Percentiles rank a stretch among this genome's conserved stretches.
Conservation (phyloP, 352 stramenopile genomes). For the Phytophthora cactorum region DNA sequence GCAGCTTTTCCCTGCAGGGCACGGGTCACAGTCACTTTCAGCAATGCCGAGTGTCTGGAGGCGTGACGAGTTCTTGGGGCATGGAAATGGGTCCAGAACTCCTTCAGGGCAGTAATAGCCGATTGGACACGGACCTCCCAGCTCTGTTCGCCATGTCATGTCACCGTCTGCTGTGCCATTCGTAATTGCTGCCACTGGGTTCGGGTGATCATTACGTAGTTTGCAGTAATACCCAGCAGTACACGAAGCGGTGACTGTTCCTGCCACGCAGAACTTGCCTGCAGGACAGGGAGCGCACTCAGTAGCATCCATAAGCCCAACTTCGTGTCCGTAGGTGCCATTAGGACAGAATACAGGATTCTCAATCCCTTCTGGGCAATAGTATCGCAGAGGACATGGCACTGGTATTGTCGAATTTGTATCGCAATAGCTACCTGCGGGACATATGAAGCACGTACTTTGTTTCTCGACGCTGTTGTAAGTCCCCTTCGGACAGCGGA, state of each 20-base stretch:
- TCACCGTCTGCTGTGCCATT: constrained; percentile 12
- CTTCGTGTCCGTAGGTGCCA: constrained; percentile 77
- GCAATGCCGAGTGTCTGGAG: constrained; percentile 56
- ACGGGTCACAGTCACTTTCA: constrained; percentile 73
- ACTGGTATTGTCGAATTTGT: constrained; percentile 58
- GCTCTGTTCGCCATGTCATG: constrained; percentile 44
- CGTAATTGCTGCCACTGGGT: constrained; percentile 35
- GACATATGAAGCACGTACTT: constrained; percentile 52
- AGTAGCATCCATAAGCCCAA: constrained; percentile 43
- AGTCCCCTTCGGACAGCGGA: constrained; percentile 68
- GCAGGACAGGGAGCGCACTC: constrained; percentile 76
- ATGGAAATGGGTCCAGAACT: constrained; percentile 72
- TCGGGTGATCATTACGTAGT: constrained; percentile 62
- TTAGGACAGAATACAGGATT: constrained; percentile 71
- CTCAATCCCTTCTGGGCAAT: constrained; percentile 60
- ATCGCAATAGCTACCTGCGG: constrained; percentile 70
- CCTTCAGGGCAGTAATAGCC: constrained; percentile 83
- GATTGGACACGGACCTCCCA: constrained; percentile 71
- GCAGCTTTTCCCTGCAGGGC: constrained; percentile 89
- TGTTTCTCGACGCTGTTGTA: constrained; percentile 70
- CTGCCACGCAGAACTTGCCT: constrained; percentile 82
- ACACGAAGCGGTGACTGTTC: constrained; percentile 75
- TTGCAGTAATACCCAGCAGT: constrained; percentile 88
- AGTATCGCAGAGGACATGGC: constrained; percentile 70
- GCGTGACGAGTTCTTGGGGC: constrained; percentile 59